Base-by-base conservation (phyloP, 2,329 filamentous ascomycete species). In the Fusarium sp. region DNA sequence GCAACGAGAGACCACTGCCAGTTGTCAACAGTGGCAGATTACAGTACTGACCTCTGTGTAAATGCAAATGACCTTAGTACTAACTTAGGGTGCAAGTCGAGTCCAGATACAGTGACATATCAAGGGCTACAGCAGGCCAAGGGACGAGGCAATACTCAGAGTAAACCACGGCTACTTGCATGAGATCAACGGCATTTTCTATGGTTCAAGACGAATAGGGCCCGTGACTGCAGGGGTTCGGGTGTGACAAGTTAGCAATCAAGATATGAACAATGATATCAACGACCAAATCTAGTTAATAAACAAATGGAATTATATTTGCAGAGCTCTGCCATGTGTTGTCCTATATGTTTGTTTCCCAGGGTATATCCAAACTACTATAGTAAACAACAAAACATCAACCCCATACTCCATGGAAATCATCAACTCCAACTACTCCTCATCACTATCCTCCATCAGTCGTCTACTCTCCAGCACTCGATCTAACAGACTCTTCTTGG, bases 291-390 rank as follows among this genome's bases (percentile, higher is more conserved):
- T 47, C 30, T 35, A n/a, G n/a, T n/a, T n/a, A 39, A 26, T 26
- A 45, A 12, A 69, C 50, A 70, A 66, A 70, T n/a, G 36, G 54
- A 60, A 55, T 45, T 18, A n/a, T 26, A 48, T 47, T 41, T 41
- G 51, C 39, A 70, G 30, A 30, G 41, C 20, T 58, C 50, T 70
- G 17, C 41, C 54, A 32, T 22, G 38, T 18, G 24, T 48, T 54
- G n/a, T 57, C 26, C 45, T 58, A 30, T 36, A 14, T 32, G 20
- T 35, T 30, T 69, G n/a, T 50, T 30, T 50, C 64, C 42, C 42
- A 20, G 59, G 67, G 66, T 70, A 66, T 70, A 70, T 70, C 66
- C 53, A 38, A 70, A 35, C 41, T 45, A 36, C 35, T 18, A 15
- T 36, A 36, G 35, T 36, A 18, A 36, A 36, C 41, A n/a, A 38